phyloP scores from a whole-genome alignment of 2,329 filamentous ascomycete genomes.

The Cladosporium oxysporum region DNA sequence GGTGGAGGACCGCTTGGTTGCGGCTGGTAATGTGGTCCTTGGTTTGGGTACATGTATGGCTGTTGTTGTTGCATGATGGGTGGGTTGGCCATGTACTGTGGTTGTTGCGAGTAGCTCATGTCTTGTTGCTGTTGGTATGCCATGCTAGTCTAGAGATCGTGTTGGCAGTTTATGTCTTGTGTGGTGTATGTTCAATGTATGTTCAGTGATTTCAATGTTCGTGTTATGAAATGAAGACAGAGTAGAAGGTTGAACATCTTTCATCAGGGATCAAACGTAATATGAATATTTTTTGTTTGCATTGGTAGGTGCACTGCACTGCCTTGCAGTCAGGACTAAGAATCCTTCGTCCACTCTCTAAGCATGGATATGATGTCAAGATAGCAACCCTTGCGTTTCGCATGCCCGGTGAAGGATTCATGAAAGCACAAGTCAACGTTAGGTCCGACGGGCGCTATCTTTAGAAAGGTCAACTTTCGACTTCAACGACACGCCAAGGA shows the following conservation, averaged over 20 bases:
- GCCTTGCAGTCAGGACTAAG: background rate
- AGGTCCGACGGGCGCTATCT: slow-evolving; percentile 1
- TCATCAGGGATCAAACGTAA: background rate
- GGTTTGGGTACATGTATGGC: background rate
- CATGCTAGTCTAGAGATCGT: background rate
- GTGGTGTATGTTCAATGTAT: background rate
- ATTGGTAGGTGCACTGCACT: background rate
- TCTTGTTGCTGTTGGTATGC: slow-evolving; percentile 5
- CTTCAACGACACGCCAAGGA: background rate
- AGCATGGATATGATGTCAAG: slow-evolving; percentile 2
- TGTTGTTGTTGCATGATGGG: background rate
- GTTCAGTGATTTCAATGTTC: background rate
- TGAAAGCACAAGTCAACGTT: background rate
- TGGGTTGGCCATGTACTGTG: background rate
- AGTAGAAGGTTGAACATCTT: background rate
- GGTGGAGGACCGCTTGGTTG: background rate
- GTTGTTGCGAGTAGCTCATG: slow-evolving; percentile 11
- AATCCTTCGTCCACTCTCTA: slow-evolving; percentile 5
- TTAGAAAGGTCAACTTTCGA: background rate
- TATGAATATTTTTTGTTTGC: background rate
- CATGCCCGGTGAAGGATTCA: background rate
- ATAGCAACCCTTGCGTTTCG: background rate
- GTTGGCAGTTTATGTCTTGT: background rate
- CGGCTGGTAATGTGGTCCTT: background rate
- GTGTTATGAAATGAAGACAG: background rate